Percentiles rank a stretch among this genome's conserved stretches.
Conservation (phyloP, 2,329 filamentous ascomycete species). For the Achaetomium macrosporum region DNA sequence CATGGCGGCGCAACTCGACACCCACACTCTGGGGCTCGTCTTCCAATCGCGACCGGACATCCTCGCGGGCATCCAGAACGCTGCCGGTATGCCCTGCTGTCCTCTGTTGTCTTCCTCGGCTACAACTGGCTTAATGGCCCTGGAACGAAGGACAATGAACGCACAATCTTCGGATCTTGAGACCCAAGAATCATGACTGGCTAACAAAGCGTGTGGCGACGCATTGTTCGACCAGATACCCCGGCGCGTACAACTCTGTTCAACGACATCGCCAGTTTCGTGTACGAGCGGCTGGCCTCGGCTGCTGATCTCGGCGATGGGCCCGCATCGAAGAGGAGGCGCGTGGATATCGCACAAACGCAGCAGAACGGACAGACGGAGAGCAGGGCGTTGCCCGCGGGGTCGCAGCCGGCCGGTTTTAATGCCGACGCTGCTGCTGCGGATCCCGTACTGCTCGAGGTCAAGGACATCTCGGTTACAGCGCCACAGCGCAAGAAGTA, state of each 20-base stretch:
- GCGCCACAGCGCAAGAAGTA: slow-evolving; percentile 65
- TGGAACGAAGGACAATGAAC: background rate
- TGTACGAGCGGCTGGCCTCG: slow-evolving; percentile 39
- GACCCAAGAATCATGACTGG: background rate
- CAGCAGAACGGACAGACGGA: slow-evolving; percentile 27
- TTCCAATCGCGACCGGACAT: slow-evolving; percentile 54
- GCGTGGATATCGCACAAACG: slow-evolving; percentile 37
- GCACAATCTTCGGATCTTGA: too few relatives aligned
- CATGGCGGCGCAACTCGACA: slow-evolving; percentile 37
- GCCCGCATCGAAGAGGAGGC: slow-evolving; percentile 47
- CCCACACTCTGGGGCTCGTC: slow-evolving; percentile 43
- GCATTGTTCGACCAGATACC: slow-evolving; percentile 37
- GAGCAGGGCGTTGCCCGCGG: slow-evolving; percentile 17
- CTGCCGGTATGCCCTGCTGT: slow-evolving; percentile 40
- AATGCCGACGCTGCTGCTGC: slow-evolving; percentile 36
- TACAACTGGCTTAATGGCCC: background rate
- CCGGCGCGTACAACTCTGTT: slow-evolving; percentile 47
- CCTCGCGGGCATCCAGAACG: slow-evolving; percentile 45
- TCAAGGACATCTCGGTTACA: slow-evolving; percentile 63
- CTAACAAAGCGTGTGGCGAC: background rate
- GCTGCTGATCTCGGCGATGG: slow-evolving; percentile 12
- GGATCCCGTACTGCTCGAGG: slow-evolving; percentile 50
- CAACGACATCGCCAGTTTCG: slow-evolving; percentile 49
- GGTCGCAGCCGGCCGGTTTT: slow-evolving; percentile 21
- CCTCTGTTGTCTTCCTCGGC: background rate